Base-by-base conservation (phyloP, 371 early-diverging fungal genomes). In the Dichotomocladium elegans region DNA sequence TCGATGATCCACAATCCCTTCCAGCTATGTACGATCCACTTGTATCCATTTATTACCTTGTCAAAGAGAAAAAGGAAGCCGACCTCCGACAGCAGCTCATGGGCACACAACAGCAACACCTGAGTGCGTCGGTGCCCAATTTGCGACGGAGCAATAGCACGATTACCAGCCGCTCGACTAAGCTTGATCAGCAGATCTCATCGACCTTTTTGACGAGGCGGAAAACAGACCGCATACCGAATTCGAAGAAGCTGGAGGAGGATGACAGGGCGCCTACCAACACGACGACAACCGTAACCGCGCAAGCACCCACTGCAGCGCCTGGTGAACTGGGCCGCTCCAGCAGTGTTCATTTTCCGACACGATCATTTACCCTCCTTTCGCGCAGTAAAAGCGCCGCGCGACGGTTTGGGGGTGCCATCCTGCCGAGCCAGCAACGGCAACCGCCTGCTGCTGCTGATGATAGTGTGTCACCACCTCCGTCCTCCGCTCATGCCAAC, bases 21-120 rank as follows among this genome's bases (percentile, higher is more conserved):
- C 72, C 76, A 3, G 76, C 70, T 34, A 72, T 72, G 72, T 75
- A 72, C 17, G 80, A 83, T 55, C 93, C 93, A 2, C 60, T 91
- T 26, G 75, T 92, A 8, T 91, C 90, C 51, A 88, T 95, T 19
- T 95, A 95, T 56, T 88, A 90, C 55, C 79, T 95, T 29, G 93
- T 93, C 19, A 80, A 80, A 49, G 95, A 95, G 68, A 80, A 68
- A 41, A 65, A 63, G 47, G 73, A 72, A 24, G 55, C 64, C 2
- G 71, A 74, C 14, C 53, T 54, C 27, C 31, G 72, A 48, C 63
- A 63, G 29, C 37, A 51, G 3, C 55, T 55, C n/a, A 42, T 67
- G 11, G 51, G 63, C 9, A 15, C n/a, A 17, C 53, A 55, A 31
- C 42, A 48, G 1, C 58, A 58, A 12, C 40, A 25, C 26, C 55